phyloP scores from a whole-genome alignment of 345 rosid genomes.

The Hypericum androsaemum region DNA sequence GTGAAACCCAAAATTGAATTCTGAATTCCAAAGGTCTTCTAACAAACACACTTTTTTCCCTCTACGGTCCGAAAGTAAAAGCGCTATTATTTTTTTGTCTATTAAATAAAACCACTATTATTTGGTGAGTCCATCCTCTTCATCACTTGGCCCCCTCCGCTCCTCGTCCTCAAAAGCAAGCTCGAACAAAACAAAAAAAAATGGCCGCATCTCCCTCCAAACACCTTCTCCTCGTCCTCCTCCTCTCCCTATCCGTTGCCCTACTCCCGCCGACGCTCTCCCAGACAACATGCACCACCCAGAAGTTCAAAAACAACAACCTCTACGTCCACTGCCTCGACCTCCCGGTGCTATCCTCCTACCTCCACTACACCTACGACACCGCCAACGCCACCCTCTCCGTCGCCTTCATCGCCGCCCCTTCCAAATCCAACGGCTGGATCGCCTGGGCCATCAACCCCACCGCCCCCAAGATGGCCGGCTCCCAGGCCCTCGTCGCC shows the following conservation, averaged over 20 bases:
- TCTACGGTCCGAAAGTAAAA: too few relatives aligned
- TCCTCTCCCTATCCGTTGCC: too few relatives aligned
- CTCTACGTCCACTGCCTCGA: constrained; percentile 18
- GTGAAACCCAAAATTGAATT: too few relatives aligned
- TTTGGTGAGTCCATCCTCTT: constrained; percentile 14
- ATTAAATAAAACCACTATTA: too few relatives aligned
- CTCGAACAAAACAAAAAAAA: too few relatives aligned
- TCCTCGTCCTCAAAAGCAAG: too few relatives aligned
- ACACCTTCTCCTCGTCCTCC: too few relatives aligned
- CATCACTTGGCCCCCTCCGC: too few relatives aligned
- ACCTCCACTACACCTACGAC: constrained; percentile 15
- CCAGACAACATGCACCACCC: background rate
- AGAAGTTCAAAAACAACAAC: background rate
- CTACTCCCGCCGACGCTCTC: background rate
- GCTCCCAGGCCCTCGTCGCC: constrained; percentile 17
- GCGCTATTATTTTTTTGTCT: too few relatives aligned
- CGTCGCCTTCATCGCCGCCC: constrained; percentile 16
- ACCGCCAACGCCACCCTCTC: constrained; percentile 17
- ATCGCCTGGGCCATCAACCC: constrained; percentile 24
- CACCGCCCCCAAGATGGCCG: constrained; percentile 9
- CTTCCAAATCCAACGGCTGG: constrained; percentile 16
- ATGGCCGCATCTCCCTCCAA: too few relatives aligned
- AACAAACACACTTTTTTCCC: too few relatives aligned
- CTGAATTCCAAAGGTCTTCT: too few relatives aligned
- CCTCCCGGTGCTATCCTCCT: constrained; percentile 20